Evolutionary conservation across 371 early-diverging fungal species (phyloP).

Genomic region (Funneliformis caledonium): DNA sequence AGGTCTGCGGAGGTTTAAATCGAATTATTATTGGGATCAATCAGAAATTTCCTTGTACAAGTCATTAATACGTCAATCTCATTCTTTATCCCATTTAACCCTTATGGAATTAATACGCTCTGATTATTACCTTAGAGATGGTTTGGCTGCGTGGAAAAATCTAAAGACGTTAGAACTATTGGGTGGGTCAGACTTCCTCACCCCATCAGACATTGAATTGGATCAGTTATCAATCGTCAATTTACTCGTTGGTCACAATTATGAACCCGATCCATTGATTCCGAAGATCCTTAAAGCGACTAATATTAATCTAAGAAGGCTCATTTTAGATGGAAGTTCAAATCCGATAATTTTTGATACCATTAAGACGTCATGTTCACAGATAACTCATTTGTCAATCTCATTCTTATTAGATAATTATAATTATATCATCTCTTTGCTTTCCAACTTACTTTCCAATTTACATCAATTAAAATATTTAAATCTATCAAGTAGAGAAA

Average conservation of each 20-base stretch:
- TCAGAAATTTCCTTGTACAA: neutral
- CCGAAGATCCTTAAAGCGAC: neutral
- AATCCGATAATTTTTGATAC: neutral
- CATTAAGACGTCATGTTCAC: neutral
- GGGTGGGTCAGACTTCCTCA: neutral
- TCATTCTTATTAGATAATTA: neutral
- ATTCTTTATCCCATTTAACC: conserved; percentile 1
- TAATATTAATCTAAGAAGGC: neutral
- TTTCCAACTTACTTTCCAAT: neutral
- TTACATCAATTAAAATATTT: neutral
- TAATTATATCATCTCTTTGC: too few relatives aligned
- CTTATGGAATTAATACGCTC: neutral
- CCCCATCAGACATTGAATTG: neutral
- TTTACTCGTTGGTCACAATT: neutral
- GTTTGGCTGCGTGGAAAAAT: neutral
- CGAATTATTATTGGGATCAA: neutral
- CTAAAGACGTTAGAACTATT: conserved; percentile 17
- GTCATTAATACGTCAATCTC: neutral
- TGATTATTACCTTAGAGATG: neutral
- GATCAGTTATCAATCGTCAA: neutral
- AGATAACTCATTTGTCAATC: conserved; percentile 21
- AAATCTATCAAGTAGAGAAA: neutral
- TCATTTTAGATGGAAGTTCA: neutral
- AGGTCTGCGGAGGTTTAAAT: neutral
- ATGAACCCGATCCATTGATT: neutral